Percentiles rank a stretch among this genome's conserved stretches.
Evolutionary conservation across 2,329 filamentous ascomycete genomes (phyloP).

Genomic region (Penicillium rolfsii): DNA sequence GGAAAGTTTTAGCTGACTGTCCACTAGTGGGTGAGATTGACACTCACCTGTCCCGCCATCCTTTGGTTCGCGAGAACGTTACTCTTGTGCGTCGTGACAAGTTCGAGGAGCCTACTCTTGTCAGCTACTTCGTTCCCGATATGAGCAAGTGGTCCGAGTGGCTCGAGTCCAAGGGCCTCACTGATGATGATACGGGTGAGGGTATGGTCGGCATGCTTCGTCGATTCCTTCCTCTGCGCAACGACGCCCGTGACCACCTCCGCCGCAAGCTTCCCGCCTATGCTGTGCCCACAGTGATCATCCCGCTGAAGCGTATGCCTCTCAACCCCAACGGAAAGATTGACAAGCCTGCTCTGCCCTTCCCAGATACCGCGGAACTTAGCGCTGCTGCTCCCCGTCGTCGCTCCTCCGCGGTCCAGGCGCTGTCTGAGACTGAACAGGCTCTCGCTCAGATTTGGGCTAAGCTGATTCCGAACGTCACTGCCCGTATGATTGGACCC

Average conservation of each 20-base stretch:
- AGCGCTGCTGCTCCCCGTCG: slow-evolving; percentile 58
- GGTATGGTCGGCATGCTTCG: slow-evolving; percentile 60
- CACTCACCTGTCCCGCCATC: slow-evolving; percentile 73
- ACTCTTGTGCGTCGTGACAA: slow-evolving; percentile 83
- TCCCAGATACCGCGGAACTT: slow-evolving; percentile 73
- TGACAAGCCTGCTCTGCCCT: slow-evolving; percentile 77
- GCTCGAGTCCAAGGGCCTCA: slow-evolving; percentile 59
- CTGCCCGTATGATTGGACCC: slow-evolving; percentile 67
- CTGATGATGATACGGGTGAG: slow-evolving; percentile 56
- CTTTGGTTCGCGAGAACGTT: slow-evolving; percentile 78
- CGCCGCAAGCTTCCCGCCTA: slow-evolving; percentile 73
- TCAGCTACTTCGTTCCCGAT: slow-evolving; percentile 89
- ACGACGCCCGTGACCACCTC: slow-evolving; percentile 68
- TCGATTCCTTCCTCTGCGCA: slow-evolving; percentile 63
- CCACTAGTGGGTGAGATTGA: slow-evolving; percentile 77
- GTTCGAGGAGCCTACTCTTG: slow-evolving; percentile 81
- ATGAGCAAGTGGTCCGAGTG: slow-evolving; percentile 72
- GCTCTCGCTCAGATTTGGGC: slow-evolving; percentile 74
- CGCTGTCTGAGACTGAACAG: slow-evolving; percentile 62
- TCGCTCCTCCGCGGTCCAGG: slow-evolving; percentile 53
- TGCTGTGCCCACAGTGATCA: slow-evolving; percentile 74
- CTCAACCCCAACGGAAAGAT: slow-evolving; percentile 88
- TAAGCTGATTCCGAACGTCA: slow-evolving; percentile 67
- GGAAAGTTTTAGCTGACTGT: neutral
- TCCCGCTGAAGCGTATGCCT: slow-evolving; percentile 72